phyloP scores from a whole-genome alignment of 225 moss, liverwort and hornwort genomes.

The Pleurozium schreberi region DNA sequence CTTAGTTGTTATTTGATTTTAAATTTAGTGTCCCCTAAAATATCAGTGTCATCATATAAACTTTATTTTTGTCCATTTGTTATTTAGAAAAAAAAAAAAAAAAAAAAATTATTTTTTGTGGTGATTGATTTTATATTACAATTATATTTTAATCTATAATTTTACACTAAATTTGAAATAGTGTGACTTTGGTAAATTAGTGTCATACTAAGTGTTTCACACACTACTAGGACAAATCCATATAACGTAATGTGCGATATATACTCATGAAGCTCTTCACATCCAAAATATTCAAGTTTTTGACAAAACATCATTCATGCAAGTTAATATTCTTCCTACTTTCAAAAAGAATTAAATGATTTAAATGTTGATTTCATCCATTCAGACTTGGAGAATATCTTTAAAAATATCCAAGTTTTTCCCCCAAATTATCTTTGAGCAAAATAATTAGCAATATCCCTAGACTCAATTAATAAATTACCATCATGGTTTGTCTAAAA shows the following conservation, averaged over 20 bases:
- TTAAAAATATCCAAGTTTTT: not conserved
- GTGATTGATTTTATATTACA: not conserved
- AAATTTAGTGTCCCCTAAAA: too few relatives aligned
- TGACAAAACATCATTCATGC: not conserved
- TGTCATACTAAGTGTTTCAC: fast-evolving
- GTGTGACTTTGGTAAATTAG: not conserved
- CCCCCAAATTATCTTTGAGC: not conserved
- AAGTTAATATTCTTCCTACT: not conserved
- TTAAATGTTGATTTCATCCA: not conserved
- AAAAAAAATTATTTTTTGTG: too few relatives aligned
- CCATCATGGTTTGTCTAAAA: not conserved
- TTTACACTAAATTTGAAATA: not conserved
- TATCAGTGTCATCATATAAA: too few relatives aligned
- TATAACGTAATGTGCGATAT: fast-evolving
- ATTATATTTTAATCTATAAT: not conserved
- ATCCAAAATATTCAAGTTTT: not conserved
- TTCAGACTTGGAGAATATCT: too few relatives aligned
- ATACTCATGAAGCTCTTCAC: not conserved
- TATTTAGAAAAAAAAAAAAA: too few relatives aligned
- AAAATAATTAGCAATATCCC: not conserved
- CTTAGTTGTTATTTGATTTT: too few relatives aligned
- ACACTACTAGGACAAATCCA: not conserved
- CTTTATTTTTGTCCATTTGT: too few relatives aligned
- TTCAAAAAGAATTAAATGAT: not conserved
- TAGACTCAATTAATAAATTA: not conserved